Evolutionary conservation across 2,329 filamentous ascomycete genomes (phyloP).

Genomic region (Colletotrichum karsti): DNA sequence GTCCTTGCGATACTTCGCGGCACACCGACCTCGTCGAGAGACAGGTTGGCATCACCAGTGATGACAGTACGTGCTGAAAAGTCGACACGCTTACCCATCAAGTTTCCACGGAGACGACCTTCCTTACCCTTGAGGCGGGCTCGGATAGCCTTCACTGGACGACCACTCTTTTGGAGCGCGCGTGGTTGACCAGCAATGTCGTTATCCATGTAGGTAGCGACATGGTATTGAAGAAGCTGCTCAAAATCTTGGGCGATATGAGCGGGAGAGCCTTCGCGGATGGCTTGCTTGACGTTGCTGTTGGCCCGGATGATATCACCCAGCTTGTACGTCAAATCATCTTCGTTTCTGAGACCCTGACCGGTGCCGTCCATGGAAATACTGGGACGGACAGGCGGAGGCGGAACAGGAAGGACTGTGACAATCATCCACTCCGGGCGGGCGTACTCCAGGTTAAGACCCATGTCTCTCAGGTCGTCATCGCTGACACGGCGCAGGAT

Average conservation of each 20-base stretch:
- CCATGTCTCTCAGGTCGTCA: slow-evolving; percentile 84
- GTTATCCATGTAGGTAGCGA: slow-evolving; percentile 99
- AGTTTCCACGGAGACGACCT: slow-evolving; percentile 93
- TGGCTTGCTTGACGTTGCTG: slow-evolving; percentile 89
- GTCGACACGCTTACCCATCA: slow-evolving; percentile 99
- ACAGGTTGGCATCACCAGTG: slow-evolving; percentile 96
- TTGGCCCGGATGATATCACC: slow-evolving; percentile 99
- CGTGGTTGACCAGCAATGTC: slow-evolving; percentile 96
- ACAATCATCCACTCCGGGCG: slow-evolving; percentile 98
- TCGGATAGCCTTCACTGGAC: slow-evolving; percentile 95
- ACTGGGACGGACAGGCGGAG: slow-evolving; percentile 93
- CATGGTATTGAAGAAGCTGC: slow-evolving; percentile 92
- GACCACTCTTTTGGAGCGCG: slow-evolving; percentile 94
- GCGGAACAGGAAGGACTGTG: slow-evolving; percentile 93
- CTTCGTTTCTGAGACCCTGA: slow-evolving; percentile 92
- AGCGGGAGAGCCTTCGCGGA: slow-evolving; percentile 88
- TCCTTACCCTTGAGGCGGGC: slow-evolving; percentile 99
- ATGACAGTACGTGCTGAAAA: slow-evolving; percentile 99
- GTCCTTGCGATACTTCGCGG: slow-evolving; percentile 92
- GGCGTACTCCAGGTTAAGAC: slow-evolving; percentile 93
- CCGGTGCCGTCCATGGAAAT: slow-evolving; percentile 96
- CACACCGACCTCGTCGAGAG: slow-evolving; percentile 96
- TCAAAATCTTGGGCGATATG: slow-evolving; percentile 94
- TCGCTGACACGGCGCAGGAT: slow-evolving; percentile 88
- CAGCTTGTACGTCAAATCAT: slow-evolving; percentile 99